Percentiles rank a stretch among this genome's conserved stretches.
Evolutionary conservation across 73 alveolate genomes (phyloP).

Genomic region (Uronychia binucleata): DNA sequence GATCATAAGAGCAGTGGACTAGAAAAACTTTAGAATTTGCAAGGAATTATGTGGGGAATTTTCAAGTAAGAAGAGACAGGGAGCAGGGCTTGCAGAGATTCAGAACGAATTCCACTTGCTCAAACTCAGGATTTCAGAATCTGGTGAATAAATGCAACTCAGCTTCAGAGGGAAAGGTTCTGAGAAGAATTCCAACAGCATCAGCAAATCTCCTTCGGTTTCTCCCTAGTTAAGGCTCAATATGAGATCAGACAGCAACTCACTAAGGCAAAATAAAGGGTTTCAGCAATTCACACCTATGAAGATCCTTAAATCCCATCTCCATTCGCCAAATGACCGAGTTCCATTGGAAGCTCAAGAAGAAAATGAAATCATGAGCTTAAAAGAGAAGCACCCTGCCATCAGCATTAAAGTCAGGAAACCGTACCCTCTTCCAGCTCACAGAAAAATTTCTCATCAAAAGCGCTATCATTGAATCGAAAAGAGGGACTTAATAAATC

Average conservation of each 20-base stretch:
- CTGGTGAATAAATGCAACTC: neutral
- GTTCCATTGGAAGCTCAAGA: neutral
- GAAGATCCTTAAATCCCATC: no score
- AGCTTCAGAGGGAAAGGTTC: neutral
- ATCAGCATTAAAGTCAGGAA: neutral
- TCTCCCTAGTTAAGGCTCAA: neutral
- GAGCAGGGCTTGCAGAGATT: neutral
- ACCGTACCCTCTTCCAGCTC: neutral
- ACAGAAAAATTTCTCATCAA: neutral
- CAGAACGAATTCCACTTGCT: neutral
- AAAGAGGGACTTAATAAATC: neutral
- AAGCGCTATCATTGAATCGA: neutral
- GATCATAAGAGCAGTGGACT: neutral
- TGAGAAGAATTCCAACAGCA: neutral
- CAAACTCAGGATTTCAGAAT: neutral
- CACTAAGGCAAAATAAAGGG: neutral
- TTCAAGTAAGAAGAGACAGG: neutral
- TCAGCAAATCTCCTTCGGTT: neutral
- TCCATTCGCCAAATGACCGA: neutral
- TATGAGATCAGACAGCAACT: no score
- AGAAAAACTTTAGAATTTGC: neutral
- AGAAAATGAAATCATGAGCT: no score
- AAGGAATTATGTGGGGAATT: neutral
- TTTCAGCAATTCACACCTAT: no score
- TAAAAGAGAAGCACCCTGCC: no score